Conservation (phyloP, 805 yeast genomes). For the Myxozyma mucilagina region DNA sequence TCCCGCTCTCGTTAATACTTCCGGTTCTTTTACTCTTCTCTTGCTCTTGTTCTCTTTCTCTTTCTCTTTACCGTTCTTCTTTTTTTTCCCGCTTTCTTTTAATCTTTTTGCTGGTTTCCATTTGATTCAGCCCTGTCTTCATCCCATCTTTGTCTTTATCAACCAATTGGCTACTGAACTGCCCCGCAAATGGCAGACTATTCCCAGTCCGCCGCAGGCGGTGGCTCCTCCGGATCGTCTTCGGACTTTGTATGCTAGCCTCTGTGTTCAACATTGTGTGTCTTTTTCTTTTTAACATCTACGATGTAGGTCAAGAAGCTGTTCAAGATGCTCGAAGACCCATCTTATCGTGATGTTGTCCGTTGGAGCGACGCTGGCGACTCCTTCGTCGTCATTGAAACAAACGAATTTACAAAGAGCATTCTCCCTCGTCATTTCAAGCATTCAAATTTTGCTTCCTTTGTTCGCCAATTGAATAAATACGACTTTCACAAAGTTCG, state of each 20-base stretch:
- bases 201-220: constrained; percentile 13
- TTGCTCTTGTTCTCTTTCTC: background rate
- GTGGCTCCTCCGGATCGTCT: constrained; percentile 30
- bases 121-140: background rate
- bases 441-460: constrained; percentile 91
- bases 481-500: constrained; percentile 97
- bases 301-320: background rate
- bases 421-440: constrained; percentile 91
- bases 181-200: constrained; percentile 18
- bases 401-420: constrained; percentile 84
- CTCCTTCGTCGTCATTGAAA: constrained; percentile 83
- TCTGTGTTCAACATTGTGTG: background rate
- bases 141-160: background rate
- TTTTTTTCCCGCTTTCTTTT: background rate
- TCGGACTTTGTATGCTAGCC: constrained; percentile 31
- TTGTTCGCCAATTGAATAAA: constrained; percentile 92
- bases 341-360: constrained; percentile 71
- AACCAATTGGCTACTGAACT: background rate
- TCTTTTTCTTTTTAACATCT: background rate
- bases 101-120: background rate
- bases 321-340: constrained; percentile 81
- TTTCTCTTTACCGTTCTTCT: background rate
- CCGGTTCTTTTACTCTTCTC: background rate
- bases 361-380: constrained; percentile 87
- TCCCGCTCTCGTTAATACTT: background rate